Percentiles rank a stretch among this genome's conserved stretches.
Conservation (phyloP, 2,329 filamentous ascomycete genomes). For the Clarireedia hainanense region DNA sequence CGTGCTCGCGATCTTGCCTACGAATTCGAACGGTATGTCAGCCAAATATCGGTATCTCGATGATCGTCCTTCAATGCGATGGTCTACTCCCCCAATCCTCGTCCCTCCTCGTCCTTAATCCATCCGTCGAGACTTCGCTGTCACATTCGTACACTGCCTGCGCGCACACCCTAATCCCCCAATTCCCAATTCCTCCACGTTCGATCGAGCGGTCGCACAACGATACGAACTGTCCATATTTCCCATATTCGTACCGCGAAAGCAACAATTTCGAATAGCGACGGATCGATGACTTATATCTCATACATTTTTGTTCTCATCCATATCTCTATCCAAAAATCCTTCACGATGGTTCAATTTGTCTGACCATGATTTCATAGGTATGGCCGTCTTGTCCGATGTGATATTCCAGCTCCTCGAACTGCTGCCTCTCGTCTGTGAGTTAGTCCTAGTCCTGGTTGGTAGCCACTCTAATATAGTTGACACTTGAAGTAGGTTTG, state of each 20-base stretch:
- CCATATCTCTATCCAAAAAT: slow-evolving; percentile 16
- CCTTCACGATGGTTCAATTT: slow-evolving; percentile 13
- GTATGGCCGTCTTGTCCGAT: slow-evolving; percentile 95
- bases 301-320: slow-evolving; percentile 22
- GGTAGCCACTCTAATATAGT: slow-evolving; percentile 27
- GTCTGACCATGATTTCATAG: slow-evolving; percentile 41
- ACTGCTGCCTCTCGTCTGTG: slow-evolving; percentile 93
- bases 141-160: slow-evolving; percentile 36
- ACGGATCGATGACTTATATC: slow-evolving; percentile 23
- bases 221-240: slow-evolving; percentile 26
- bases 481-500: slow-evolving; percentile 57
- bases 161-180: slow-evolving; percentile 31
- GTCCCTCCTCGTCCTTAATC: slow-evolving; percentile 20
- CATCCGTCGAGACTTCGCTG: slow-evolving; percentile 36
- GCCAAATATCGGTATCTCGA: slow-evolving; percentile 41
- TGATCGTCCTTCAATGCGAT: slow-evolving; percentile 32
- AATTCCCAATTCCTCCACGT: slow-evolving; percentile 19
- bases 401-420: slow-evolving; percentile 93
- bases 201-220: slow-evolving; percentile 34
- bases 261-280: slow-evolving; percentile 17
- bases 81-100: slow-evolving; percentile 28
- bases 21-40: slow-evolving; percentile 99
- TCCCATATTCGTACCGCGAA: slow-evolving; percentile 22
- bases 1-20: slow-evolving; percentile 98
- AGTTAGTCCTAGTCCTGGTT: slow-evolving; percentile 38